Evolutionary conservation across 371 early-diverging fungal species (phyloP).

Genomic region (Coemansia sp.): DNA sequence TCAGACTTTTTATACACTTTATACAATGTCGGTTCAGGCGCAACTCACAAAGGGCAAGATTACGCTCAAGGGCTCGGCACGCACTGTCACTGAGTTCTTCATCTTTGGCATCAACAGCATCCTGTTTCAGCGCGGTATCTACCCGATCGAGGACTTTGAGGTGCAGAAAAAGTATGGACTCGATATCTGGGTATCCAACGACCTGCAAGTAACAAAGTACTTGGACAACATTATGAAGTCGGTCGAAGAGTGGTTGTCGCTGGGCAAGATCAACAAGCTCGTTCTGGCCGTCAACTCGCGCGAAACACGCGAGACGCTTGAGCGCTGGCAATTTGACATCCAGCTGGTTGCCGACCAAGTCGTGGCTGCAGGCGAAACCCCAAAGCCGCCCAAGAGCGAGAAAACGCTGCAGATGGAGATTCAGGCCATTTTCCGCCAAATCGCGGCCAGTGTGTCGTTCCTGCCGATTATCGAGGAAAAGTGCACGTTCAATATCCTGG

Average conservation of each 20-base stretch:
- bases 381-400: slow-evolving; percentile 57
- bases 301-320: slow-evolving; percentile 77
- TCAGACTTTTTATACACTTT: slow-evolving; percentile 1
- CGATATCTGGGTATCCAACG: slow-evolving; percentile 69
- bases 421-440: slow-evolving; percentile 84
- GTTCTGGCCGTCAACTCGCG: slow-evolving; percentile 79
- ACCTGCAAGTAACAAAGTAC: slow-evolving; percentile 70
- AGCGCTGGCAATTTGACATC: slow-evolving; percentile 94
- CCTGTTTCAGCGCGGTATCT: slow-evolving; percentile 85
- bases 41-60: slow-evolving; percentile 58
- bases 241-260: slow-evolving; percentile 75
- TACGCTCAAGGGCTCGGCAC: slow-evolving; percentile 74
- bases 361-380: slow-evolving; percentile 21
- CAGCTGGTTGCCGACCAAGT: slow-evolving; percentile 53
- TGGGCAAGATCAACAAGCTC: slow-evolving; percentile 70
- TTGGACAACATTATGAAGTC: slow-evolving; percentile 72
- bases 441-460: slow-evolving; percentile 84
- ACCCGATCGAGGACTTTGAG: slow-evolving; percentile 84
- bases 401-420: slow-evolving; percentile 74
- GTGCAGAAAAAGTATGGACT: slow-evolving; percentile 78
- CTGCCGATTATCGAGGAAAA: slow-evolving; percentile 85
- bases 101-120: slow-evolving; percentile 80
- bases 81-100: slow-evolving; percentile 78
- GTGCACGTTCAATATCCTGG: slow-evolving; percentile 87
- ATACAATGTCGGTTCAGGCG: slow-evolving; percentile 42